Evolutionary conservation across 768 basidiomycete genomes (phyloP).

Genomic region (Cubamyces sp.): DNA sequence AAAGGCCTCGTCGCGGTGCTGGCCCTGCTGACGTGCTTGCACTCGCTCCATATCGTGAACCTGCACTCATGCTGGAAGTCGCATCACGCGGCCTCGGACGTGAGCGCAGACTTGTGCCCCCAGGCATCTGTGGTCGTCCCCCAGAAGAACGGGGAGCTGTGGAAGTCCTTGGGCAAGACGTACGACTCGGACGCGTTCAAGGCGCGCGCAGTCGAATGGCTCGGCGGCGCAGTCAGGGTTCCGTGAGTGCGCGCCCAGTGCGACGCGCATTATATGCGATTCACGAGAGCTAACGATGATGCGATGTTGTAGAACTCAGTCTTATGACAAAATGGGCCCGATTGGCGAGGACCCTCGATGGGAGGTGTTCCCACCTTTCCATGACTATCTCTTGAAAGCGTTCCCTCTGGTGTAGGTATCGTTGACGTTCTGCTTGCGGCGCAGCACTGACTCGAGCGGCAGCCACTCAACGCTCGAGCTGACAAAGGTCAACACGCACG

Average conservation of each 20-base stretch:
- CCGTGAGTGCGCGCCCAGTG: constrained; percentile 38
- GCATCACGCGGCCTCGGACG: neutral
- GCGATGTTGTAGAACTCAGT: constrained; percentile 47
- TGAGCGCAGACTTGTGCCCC: constrained; percentile 36
- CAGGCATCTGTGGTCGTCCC: constrained; percentile 41
- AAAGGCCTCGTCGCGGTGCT: constrained; percentile 19
- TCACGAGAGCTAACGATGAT: neutral
- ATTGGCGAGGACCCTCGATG: constrained; percentile 53
- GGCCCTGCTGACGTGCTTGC: constrained; percentile 8
- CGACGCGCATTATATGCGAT: neutral
- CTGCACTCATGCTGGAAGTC: constrained; percentile 6
- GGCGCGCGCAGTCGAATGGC: constrained; percentile 28
- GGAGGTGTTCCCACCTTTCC: constrained; percentile 43
- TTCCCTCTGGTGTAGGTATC: constrained; percentile 64
- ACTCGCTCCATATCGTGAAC: constrained; percentile 10
- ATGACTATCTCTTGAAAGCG: constrained; percentile 46
- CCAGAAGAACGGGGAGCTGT: constrained; percentile 38
- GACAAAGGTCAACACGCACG: constrained; percentile 63
- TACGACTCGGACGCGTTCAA: constrained; percentile 43
- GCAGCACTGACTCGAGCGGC: neutral
- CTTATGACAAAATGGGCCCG: constrained; percentile 51
- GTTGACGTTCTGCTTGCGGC: too few species aligned
- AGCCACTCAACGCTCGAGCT: constrained; percentile 56
- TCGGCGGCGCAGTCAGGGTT: constrained; percentile 33
- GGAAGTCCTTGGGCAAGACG: constrained; percentile 36